Percentiles rank a stretch among this genome's conserved stretches.
These are phyloP conservation scores for Dendryphion nanum DNA, from an alignment of 2,329 filamentous ascomycete genomes.

Conservation along the genomic window DNA sequence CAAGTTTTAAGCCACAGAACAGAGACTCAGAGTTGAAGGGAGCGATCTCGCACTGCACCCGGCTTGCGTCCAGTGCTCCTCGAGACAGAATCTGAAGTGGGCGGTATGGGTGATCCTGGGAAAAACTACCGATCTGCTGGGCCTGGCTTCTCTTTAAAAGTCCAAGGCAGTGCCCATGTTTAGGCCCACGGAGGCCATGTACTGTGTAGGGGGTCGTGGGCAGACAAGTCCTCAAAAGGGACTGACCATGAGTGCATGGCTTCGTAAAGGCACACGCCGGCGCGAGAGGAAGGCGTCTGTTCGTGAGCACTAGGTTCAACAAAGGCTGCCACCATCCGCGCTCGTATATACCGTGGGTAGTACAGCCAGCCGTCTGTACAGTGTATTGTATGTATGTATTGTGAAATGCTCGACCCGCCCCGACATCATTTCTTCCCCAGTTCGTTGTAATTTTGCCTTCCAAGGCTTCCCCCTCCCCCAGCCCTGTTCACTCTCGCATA, in stretches of 20 bases:
- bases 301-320: slow-evolving; percentile 29
- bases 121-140: slow-evolving; percentile 28
- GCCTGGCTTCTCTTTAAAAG: slow-evolving; percentile 24
- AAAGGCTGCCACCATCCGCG: slow-evolving; percentile 24
- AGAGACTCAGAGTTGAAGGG: slow-evolving; percentile 25
- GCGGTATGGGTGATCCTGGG: slow-evolving; percentile 24
- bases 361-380: slow-evolving; percentile 17
- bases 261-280: slow-evolving; percentile 26
- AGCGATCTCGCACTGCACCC: slow-evolving; percentile 24
- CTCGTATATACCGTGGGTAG: slow-evolving; percentile 22
- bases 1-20: too few relatives aligned
- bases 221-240: slow-evolving; percentile 13
- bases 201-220: slow-evolving; percentile 25
- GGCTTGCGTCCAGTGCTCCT: slow-evolving; percentile 25
- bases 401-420: slow-evolving; percentile 24
- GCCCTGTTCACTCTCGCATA: too few relatives aligned
- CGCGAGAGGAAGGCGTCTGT: slow-evolving; percentile 7
- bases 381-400: too few relatives aligned
- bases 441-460: too few relatives aligned
- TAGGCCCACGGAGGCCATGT: slow-evolving; percentile 22
- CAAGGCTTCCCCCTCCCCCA: too few relatives aligned
- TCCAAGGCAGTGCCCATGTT: slow-evolving; percentile 23
- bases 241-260: slow-evolving; percentile 23
- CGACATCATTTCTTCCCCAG: too few relatives aligned
- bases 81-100: slow-evolving; percentile 21